Conservation (phyloP, 2,329 filamentous ascomycete genomes). For the Neoarthrinium moseri region DNA sequence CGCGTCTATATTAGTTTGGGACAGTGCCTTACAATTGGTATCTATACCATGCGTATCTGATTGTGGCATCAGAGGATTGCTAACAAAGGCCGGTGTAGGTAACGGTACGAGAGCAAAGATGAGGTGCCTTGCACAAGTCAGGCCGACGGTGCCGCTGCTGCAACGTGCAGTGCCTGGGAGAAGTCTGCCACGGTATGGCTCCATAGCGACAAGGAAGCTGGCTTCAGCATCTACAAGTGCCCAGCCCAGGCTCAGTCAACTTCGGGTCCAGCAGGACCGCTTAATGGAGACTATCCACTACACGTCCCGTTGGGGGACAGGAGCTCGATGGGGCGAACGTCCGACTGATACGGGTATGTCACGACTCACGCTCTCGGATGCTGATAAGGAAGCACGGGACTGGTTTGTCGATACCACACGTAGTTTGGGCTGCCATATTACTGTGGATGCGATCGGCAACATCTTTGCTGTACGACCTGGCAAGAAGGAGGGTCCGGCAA, state of each 20-base stretch:
- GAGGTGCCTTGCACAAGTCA: too few species aligned
- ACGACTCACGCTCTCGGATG: constrained; percentile 68
- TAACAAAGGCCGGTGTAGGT: too few species aligned
- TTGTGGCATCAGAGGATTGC: too few species aligned
- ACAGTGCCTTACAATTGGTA: too few species aligned
- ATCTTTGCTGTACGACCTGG: constrained; percentile 73
- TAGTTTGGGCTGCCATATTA: constrained; percentile 64
- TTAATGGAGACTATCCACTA: constrained; percentile 14
- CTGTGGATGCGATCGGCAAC: constrained; percentile 75
- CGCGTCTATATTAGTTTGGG: too few species aligned
- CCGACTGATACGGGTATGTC: constrained; percentile 73
- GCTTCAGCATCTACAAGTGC: background rate
- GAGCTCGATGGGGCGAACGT: constrained; percentile 29
- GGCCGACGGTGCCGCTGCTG: too few species aligned
- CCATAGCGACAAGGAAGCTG: background rate
- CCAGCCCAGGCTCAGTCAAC: background rate
- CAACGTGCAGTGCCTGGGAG: too few species aligned
- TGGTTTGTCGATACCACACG: constrained; percentile 70
- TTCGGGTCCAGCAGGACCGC: constrained; percentile 2
- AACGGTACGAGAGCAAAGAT: too few species aligned
- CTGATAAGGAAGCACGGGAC: constrained; percentile 69
- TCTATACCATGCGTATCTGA: too few species aligned
- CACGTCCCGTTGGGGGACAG: constrained; percentile 4
- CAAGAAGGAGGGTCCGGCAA: constrained; percentile 55
- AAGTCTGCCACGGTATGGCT: too few species aligned